Conservation (phyloP, 441 rosid species). For the Croton setiger region DNA sequence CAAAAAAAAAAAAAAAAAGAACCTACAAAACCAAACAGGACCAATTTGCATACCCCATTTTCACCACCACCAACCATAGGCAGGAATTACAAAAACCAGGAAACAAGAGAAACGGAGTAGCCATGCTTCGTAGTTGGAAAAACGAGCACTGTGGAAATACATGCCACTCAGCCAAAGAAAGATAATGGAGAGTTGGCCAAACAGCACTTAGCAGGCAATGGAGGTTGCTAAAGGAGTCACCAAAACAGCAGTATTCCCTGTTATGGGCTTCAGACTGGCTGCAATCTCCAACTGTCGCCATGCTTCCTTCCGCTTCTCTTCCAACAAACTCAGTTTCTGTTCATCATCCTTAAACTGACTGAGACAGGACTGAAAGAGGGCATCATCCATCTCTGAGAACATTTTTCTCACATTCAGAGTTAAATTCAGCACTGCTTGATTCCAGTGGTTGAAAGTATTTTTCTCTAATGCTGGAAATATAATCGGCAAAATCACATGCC, state of each 20-base stretch:
- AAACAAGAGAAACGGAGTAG: no score
- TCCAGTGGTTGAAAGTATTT: constrained; percentile 77
- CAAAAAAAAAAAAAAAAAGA: constrained; percentile 18
- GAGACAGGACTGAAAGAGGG: constrained; percentile 65
- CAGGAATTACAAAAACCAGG: background rate
- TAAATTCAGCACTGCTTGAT: constrained; percentile 72
- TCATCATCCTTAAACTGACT: constrained; percentile 59
- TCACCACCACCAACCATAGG: constrained; percentile 3
- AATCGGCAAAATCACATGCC: constrained; percentile 62
- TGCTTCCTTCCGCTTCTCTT: constrained; percentile 59
- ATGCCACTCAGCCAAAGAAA: no score
- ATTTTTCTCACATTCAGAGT: constrained; percentile 64
- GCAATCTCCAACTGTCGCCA: constrained; percentile 66
- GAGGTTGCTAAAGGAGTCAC: constrained; percentile 63
- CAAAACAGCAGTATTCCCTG: constrained; percentile 65
- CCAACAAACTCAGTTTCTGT: constrained; percentile 41
- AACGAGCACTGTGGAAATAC: no score
- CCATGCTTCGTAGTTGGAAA: no score
- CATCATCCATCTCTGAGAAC: constrained; percentile 86
- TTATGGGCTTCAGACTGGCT: constrained; percentile 68
- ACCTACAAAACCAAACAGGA: constrained; percentile 23
- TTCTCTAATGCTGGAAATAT: constrained; percentile 73
- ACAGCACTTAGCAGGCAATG: constrained; percentile 49
- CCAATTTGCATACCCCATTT: constrained; percentile 15
- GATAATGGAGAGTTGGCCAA: no score